These are phyloP conservation scores for Physcomitrium patens DNA, from an alignment of 225 moss, liverwort and hornwort species.

Conservation along the genomic window DNA sequence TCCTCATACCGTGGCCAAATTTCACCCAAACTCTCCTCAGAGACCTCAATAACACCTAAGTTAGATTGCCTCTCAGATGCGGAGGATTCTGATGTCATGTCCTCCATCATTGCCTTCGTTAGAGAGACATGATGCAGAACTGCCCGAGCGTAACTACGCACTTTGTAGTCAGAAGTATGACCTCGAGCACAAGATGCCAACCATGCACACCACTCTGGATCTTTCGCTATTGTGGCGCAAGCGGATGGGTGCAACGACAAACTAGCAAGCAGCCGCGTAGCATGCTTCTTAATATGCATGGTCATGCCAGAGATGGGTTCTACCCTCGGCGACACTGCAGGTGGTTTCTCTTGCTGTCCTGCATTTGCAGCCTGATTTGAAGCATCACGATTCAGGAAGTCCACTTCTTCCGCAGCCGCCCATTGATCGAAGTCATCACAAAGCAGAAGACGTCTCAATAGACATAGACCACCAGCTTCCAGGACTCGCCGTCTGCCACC, in stretches of 20 bases:
- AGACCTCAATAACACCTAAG: slow-evolving; percentile 23
- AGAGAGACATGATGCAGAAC: slow-evolving; percentile 76
- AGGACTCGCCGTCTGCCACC: slow-evolving; percentile 75
- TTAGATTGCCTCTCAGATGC: slow-evolving; percentile 44
- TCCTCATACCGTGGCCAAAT: slow-evolving; percentile 94
- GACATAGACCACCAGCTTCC: slow-evolving; percentile 87
- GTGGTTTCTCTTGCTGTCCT: slow-evolving; percentile 45
- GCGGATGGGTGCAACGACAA: slow-evolving; percentile 79
- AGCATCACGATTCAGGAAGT: slow-evolving; percentile 27
- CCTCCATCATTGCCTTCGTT: slow-evolving; percentile 52
- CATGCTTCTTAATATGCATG: slow-evolving; percentile 85
- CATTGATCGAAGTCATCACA: slow-evolving; percentile 87
- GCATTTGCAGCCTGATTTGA: slow-evolving; percentile 41
- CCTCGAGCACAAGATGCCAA: slow-evolving; percentile 82
- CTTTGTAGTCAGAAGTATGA: slow-evolving; percentile 65
- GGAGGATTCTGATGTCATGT: slow-evolving; percentile 27
- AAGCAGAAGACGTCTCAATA: slow-evolving; percentile 79
- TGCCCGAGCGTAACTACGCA: slow-evolving; percentile 73
- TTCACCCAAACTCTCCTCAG: slow-evolving; percentile 41
- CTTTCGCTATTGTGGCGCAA: slow-evolving; percentile 63
- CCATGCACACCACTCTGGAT: slow-evolving; percentile 76
- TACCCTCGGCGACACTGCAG: slow-evolving; percentile 35
- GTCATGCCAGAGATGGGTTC: slow-evolving; percentile 49
- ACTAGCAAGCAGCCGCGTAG: slow-evolving; percentile 80
- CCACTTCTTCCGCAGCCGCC: slow-evolving; percentile 74